These are phyloP conservation scores for Mortierella sp. DNA, from an alignment of 371 early-diverging fungal species.

Conservation along the genomic window DNA sequence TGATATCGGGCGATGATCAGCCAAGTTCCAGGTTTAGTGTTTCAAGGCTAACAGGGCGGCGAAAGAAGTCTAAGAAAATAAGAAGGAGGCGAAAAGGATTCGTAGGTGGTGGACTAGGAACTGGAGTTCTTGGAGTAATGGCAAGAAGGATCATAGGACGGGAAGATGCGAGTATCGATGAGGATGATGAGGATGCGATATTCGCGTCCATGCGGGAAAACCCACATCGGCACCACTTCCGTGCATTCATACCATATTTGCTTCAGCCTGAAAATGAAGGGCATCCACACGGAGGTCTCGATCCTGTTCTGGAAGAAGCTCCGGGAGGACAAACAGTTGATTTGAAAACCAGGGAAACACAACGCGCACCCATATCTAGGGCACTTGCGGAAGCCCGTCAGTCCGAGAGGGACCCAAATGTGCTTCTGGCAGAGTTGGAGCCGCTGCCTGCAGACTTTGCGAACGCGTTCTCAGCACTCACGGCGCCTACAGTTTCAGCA, in stretches of 20 bases:
- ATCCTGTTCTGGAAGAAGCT: background rate
- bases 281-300: background rate
- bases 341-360: background rate
- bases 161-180: background rate
- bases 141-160: background rate
- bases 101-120: background rate
- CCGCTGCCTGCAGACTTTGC: constrained; percentile 27
- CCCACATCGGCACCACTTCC: constrained; percentile 22
- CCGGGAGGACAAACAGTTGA: background rate
- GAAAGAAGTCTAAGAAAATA: background rate
- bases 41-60: constrained; percentile 26
- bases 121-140: background rate
- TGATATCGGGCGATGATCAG: constrained; percentile 14
- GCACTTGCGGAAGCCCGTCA: constrained; percentile 25
- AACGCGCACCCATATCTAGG: constrained; percentile 9
- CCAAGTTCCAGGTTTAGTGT: constrained; percentile 14
- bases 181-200: background rate
- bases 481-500: background rate
- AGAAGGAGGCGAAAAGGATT: background rate
- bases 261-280: background rate
- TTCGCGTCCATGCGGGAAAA: background rate
- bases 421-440: constrained; percentile 26
- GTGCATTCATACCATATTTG: constrained; percentile 16
- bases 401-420: constrained; percentile 25
- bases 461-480: constrained; percentile 12